Evolutionary conservation across 257 asterid genomes (phyloP).

Genomic region (Plantago major): DNA sequence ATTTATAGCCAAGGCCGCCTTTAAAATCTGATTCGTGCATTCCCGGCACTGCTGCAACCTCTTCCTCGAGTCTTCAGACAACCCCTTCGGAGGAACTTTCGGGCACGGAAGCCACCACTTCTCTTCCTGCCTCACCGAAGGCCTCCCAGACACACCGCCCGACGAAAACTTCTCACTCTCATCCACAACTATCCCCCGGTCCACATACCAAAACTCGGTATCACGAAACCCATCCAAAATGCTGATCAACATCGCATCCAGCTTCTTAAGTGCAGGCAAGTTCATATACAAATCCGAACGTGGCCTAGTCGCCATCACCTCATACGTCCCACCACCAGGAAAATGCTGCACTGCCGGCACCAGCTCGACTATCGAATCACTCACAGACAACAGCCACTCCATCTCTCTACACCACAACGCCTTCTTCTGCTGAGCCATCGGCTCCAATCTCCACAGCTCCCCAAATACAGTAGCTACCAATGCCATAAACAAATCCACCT

Average conservation of each 20-base stretch:
- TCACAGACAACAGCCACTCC: conserved; percentile 87
- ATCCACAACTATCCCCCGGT: conserved; percentile 69
- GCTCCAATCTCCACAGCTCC: conserved; percentile 95
- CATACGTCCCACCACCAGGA: conserved; percentile 82
- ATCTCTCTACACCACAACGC: conserved; percentile 93
- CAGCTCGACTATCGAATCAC: conserved; percentile 90
- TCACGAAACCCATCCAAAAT: conserved; percentile 83
- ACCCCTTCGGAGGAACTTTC: conserved; percentile 81
- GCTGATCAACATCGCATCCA: conserved; percentile 87
- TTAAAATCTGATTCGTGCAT: conserved; percentile 89
- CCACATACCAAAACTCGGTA: conserved; percentile 86
- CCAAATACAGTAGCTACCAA: conserved; percentile 82
- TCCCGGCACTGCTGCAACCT: conserved; percentile 91
- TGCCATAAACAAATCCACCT: conserved; percentile 1
- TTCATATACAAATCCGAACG: conserved; percentile 80
- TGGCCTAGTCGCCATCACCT: conserved; percentile 77
- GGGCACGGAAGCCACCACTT: conserved; percentile 99
- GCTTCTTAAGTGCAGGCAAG: conserved; percentile 94
- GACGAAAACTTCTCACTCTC: conserved; percentile 42
- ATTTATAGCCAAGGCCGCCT: conserved; percentile 95
- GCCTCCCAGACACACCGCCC: conserved; percentile 52
- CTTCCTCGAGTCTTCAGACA: conserved; percentile 77
- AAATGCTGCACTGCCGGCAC: conserved; percentile 80
- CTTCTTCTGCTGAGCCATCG: conserved; percentile 77
- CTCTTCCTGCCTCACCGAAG: conserved; percentile 93